These are phyloP conservation scores for Neonectria sp. DNA, from an alignment of 2,329 filamentous ascomycete species.

Conservation along the genomic window DNA sequence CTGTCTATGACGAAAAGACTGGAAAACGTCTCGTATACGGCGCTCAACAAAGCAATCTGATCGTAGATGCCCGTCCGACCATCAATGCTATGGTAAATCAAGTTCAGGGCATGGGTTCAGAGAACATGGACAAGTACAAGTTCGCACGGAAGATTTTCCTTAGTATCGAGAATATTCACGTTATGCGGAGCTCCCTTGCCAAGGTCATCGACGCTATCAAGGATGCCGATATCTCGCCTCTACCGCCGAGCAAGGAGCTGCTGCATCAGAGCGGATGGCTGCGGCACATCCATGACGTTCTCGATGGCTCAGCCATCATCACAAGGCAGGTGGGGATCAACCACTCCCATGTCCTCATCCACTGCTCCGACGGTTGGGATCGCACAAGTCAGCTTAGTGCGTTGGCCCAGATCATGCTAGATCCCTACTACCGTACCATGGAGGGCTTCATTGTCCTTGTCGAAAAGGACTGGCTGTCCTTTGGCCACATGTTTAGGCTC, in stretches of 20 bases:
- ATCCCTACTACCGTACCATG: slow-evolving; percentile 94
- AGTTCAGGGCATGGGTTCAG: slow-evolving; percentile 91
- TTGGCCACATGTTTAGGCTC: slow-evolving; percentile 97
- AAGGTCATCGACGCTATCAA: slow-evolving; percentile 92
- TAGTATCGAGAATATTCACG: slow-evolving; percentile 98
- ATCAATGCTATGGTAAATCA: slow-evolving; percentile 97
- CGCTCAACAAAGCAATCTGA: slow-evolving; percentile 92
- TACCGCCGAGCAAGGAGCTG: slow-evolving; percentile 86
- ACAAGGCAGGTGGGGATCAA: slow-evolving; percentile 90
- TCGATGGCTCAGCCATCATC: slow-evolving; percentile 89
- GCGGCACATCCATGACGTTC: slow-evolving; percentile 86
- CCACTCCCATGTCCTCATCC: slow-evolving; percentile 95
- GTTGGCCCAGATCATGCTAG: slow-evolving; percentile 91
- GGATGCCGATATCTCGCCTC: slow-evolving; percentile 88
- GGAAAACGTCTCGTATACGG: slow-evolving; percentile 83
- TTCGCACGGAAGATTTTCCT: slow-evolving; percentile 93
- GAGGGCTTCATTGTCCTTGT: slow-evolving; percentile 95
- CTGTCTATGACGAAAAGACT: slow-evolving; percentile 70
- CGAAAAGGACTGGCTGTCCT: slow-evolving; percentile 98
- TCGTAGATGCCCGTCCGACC: slow-evolving; percentile 94
- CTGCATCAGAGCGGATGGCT: slow-evolving; percentile 91
- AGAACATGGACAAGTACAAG: slow-evolving; percentile 98
- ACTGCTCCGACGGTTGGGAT: slow-evolving; percentile 99
- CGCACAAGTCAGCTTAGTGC: slow-evolving; percentile 95
- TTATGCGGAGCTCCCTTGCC: slow-evolving; percentile 93